Evolutionary conservation across 2,329 filamentous ascomycete genomes (phyloP).

Genomic region (Grosmannia huntii): DNA sequence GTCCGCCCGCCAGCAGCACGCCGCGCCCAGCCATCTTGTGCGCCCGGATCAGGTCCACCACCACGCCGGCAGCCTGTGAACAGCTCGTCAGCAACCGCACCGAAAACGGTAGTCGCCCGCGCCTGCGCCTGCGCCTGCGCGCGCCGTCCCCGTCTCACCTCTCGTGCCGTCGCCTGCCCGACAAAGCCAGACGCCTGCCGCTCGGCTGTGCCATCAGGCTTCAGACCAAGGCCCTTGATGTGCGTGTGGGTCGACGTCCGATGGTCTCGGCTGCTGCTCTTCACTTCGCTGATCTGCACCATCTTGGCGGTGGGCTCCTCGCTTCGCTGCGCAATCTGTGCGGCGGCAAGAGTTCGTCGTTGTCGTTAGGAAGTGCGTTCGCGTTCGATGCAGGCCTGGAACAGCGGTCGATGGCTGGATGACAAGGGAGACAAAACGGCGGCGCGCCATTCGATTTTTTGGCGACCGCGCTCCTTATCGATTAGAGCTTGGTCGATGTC

Average conservation of each 20-base stretch:
- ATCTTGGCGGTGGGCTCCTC: conserved; percentile 32
- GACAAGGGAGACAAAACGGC: neutral
- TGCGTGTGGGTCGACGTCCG: conserved; percentile 94
- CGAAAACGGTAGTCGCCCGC: no score
- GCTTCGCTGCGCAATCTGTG: neutral
- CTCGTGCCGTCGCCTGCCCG: conserved; percentile 75
- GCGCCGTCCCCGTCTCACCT: conserved; percentile 41
- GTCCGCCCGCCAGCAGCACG: conserved; percentile 84
- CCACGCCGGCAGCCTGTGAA: conserved; percentile 76
- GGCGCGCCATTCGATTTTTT: conserved; percentile 10
- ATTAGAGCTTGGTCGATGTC: neutral
- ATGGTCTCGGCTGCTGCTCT: conserved; percentile 88
- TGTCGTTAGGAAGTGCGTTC: neutral
- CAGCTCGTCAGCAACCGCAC: neutral
- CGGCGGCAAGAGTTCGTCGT: neutral
- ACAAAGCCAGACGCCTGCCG: conserved; percentile 72
- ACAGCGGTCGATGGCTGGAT: no score
- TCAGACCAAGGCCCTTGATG: conserved; percentile 88
- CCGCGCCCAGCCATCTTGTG: conserved; percentile 97
- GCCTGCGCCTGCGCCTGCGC: no score
- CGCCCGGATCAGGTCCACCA: conserved; percentile 87
- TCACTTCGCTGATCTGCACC: conserved; percentile 89
- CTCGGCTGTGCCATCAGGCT: conserved; percentile 75
- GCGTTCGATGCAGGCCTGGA: neutral
- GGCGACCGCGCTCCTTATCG: conserved; percentile 9